Evolutionary conservation across 1,139 yeast genomes (phyloP).

Genomic region (Scheffersomyces cryptocercus): DNA sequence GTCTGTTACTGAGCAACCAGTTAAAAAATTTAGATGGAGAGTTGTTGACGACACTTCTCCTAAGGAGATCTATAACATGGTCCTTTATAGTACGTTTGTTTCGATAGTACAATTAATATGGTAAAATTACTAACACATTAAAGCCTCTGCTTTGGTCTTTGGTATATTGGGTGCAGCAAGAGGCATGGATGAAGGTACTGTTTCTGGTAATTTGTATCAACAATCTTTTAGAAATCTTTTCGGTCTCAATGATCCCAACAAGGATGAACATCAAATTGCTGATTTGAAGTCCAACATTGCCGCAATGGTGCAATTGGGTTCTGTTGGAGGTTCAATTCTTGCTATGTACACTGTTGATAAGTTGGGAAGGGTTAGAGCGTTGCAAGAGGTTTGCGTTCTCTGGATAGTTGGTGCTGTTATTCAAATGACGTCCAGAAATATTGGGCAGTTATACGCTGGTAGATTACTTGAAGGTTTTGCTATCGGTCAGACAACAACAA

Average conservation of each 20-base stretch:
- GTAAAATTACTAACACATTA: conserved; percentile 5
- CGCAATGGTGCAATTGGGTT: conserved; percentile 64
- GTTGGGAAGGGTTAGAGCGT: conserved; percentile 55
- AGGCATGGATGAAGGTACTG: conserved; percentile 62
- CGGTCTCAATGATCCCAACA: conserved; percentile 45
- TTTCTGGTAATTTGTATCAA: conserved; percentile 47
- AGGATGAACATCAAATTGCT: conserved; percentile 37
- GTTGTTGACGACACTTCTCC: conserved; percentile 34
- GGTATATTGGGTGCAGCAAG: conserved; percentile 51
- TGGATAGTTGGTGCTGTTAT: conserved; percentile 53
- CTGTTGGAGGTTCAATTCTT: conserved; percentile 57
- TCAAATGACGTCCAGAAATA: conserved; percentile 44
- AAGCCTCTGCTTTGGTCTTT: background rate
- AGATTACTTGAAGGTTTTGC: conserved; percentile 56
- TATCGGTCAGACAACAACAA: conserved; percentile 57
- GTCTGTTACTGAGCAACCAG: background rate
- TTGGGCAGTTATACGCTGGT: conserved; percentile 59
- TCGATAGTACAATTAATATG: conserved; percentile 35
- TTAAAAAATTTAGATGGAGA: conserved; percentile 13
- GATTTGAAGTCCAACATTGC: conserved; percentile 55
- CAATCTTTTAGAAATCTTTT: conserved; percentile 42
- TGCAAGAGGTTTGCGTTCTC: conserved; percentile 44
- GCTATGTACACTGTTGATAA: conserved; percentile 53
- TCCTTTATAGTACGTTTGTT: conserved; percentile 54
- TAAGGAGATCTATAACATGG: conserved; percentile 48